A percentile compares a stretch with the other conserved stretches of the same genome.
These are phyloP conservation scores for Leccinellum luteum DNA, from an alignment of 768 basidiomycete genomes.

Conservation along the genomic window DNA sequence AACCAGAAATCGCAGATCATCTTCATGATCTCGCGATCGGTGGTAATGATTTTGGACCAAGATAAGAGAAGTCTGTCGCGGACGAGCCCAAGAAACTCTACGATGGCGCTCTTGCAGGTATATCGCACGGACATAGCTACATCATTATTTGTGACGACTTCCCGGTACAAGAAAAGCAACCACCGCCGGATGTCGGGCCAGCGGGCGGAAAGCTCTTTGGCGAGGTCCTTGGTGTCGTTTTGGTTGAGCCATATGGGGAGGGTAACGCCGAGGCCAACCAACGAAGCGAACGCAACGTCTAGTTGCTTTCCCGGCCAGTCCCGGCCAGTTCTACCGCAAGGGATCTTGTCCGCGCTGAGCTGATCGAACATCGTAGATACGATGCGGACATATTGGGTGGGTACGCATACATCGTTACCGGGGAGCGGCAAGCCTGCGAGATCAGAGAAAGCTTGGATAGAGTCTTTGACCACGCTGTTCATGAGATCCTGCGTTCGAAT, in stretches of 20 bases:
- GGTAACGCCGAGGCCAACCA: constrained; percentile 22
- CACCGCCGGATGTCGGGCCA: constrained; percentile 29
- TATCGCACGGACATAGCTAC: constrained; percentile 11
- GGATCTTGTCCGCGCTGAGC: constrained; percentile 21
- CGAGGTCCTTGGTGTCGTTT: constrained; percentile 14
- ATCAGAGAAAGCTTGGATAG: too few relatives aligned
- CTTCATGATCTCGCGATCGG: constrained; percentile 27
- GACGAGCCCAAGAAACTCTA: constrained; percentile 27
- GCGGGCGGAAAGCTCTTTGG: constrained; percentile 10
- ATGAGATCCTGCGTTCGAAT: too few relatives aligned
- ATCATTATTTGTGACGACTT: constrained; percentile 9
- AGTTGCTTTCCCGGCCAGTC: constrained; percentile 7
- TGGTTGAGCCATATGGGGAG: constrained; percentile 24
- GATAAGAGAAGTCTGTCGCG: constrained; percentile 23
- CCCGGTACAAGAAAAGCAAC: constrained; percentile 23
- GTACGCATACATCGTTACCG: too few relatives aligned
- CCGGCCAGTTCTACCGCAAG: constrained; percentile 2
- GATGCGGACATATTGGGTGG: too few relatives aligned
- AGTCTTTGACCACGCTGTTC: too few relatives aligned
- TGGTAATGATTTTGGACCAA: constrained; percentile 25
- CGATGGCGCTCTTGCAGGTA: constrained; percentile 23
- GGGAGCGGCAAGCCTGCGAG: too few relatives aligned
- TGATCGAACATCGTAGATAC: too few relatives aligned
- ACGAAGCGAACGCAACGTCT: constrained; percentile 11
- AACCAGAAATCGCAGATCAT: constrained; percentile 30